These are phyloP conservation scores for Fagopyrum tataricum DNA, from an alignment of 148 eudicot genomes.

Conservation along the genomic window DNA sequence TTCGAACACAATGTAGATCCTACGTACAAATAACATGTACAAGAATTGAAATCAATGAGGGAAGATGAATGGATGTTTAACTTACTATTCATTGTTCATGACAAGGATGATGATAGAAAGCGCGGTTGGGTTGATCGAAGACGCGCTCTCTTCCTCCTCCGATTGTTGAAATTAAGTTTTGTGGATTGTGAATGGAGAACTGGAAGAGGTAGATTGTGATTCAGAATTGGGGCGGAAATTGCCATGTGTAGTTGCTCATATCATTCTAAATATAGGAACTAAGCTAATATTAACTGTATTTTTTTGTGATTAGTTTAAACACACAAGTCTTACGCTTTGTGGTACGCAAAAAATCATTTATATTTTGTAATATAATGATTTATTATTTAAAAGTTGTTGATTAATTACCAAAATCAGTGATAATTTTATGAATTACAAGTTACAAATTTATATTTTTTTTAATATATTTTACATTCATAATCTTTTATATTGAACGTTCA, in stretches of 20 bases:
- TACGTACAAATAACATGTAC: not conserved
- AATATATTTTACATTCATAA: no score
- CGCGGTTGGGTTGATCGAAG: not conserved
- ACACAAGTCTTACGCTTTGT: not conserved
- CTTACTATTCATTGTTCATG: slow-evolving; percentile 42
- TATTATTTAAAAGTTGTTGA: no score
- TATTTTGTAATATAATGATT: not conserved
- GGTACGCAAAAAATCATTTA: not conserved
- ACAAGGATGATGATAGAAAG: not conserved
- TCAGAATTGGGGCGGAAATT: not conserved
- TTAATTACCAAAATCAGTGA: no score
- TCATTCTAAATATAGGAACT: not conserved
- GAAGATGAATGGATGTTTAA: not conserved
- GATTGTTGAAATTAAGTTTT: not conserved
- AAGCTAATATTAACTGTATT: not conserved
- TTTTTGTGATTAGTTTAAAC: not conserved
- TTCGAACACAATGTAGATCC: no score
- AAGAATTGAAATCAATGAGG: not conserved
- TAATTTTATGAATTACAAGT: no score
- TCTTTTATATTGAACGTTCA: no score
- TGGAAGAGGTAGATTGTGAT: not conserved
- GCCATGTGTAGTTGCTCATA: not conserved
- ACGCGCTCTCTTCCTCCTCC: not conserved
- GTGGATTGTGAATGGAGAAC: not conserved
- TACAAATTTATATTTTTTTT: no score